Evolutionary conservation across 169 alveolate species (phyloP).

Genomic region (Babesia gibsoni): DNA sequence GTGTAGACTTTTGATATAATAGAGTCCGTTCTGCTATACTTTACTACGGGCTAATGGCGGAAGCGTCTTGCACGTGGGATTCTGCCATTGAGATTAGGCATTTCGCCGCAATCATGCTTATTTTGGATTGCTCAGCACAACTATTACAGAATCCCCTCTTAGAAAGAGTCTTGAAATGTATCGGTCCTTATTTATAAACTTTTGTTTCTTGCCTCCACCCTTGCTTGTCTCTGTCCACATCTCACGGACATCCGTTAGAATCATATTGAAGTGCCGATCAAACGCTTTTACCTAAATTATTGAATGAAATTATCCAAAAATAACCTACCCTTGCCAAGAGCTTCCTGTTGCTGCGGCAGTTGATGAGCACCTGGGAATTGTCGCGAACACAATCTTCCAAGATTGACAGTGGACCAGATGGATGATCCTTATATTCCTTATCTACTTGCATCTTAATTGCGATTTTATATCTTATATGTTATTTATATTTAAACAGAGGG

Average conservation of each 20-base stretch:
- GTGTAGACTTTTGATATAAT: too few species aligned
- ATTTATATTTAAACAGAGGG: too few species aligned
- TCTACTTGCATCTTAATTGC: slow-evolving; percentile 6
- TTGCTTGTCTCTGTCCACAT: slow-evolving; percentile 92
- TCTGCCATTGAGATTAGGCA: too few species aligned
- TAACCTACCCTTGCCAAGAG: slow-evolving; percentile 91
- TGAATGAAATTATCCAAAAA: background rate
- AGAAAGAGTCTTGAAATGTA: slow-evolving; percentile 92
- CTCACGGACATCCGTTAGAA: slow-evolving; percentile 95
- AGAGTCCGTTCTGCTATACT: too few species aligned
- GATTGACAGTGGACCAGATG: slow-evolving; percentile 94
- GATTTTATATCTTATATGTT: background rate
- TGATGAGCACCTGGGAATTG: slow-evolving; percentile 92
- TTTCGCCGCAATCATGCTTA: too few species aligned
- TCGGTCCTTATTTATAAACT: slow-evolving; percentile 91
- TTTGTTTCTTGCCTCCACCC: slow-evolving; percentile 86
- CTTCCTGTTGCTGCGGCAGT: slow-evolving; percentile 96
- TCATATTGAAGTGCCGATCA: slow-evolving; percentile 97
- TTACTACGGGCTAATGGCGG: too few species aligned
- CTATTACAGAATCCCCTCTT: slow-evolving; percentile 96
- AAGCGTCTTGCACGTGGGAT: too few species aligned
- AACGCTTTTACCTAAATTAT: slow-evolving; percentile 87
- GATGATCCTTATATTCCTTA: slow-evolving; percentile 82
- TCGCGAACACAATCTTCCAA: slow-evolving; percentile 92
- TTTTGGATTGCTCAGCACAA: slow-evolving; percentile 94